Conservation (phyloP, 305 asterid genomes). For the Rubia occidens region DNA sequence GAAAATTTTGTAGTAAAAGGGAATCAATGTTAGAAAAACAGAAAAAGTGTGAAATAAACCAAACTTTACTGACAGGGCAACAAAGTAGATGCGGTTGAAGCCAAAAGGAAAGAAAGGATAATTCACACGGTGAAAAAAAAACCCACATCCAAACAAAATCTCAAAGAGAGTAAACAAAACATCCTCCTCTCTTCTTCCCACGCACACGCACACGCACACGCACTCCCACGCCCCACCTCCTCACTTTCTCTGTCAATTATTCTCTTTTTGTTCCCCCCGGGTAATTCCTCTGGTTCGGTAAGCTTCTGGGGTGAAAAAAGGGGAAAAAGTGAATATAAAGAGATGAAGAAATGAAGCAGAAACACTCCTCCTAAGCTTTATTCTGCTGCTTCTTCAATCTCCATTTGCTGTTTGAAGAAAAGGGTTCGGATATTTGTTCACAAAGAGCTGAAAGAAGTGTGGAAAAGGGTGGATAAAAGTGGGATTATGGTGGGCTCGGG, state of each 20-base stretch:
- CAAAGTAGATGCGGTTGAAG: not conserved
- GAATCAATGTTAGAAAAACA: too few species aligned
- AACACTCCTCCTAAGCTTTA: constrained; percentile 19
- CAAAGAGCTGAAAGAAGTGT: constrained; percentile 17
- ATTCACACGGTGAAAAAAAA: not conserved
- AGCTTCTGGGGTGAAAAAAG: constrained; percentile 3
- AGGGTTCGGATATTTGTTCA: constrained; percentile 7
- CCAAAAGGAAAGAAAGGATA: not conserved
- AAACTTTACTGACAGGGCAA: constrained; percentile 1
- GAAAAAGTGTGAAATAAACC: not conserved
- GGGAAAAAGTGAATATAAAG: constrained; percentile 7
- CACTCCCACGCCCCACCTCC: constrained; percentile 12
- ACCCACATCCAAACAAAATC: constrained; percentile 17
- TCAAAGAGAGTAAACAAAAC: constrained; percentile 1
- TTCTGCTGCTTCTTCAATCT: constrained; percentile 5
- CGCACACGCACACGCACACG: constrained; percentile 19
- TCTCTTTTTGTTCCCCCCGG: constrained; percentile 16
- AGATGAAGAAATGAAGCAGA: constrained; percentile 21
- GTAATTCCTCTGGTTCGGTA: constrained; percentile 9
- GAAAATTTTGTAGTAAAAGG: too few species aligned
- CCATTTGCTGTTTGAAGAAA: constrained; percentile 11
- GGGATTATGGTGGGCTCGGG: constrained; percentile 89
- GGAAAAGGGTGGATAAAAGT: constrained; percentile 17
- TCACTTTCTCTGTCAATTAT: constrained; percentile 9
- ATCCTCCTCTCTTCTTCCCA: constrained; percentile 5